Base-by-base conservation (phyloP, 2,329 filamentous ascomycete genomes). In the Colletotrichum graminicola region DNA sequence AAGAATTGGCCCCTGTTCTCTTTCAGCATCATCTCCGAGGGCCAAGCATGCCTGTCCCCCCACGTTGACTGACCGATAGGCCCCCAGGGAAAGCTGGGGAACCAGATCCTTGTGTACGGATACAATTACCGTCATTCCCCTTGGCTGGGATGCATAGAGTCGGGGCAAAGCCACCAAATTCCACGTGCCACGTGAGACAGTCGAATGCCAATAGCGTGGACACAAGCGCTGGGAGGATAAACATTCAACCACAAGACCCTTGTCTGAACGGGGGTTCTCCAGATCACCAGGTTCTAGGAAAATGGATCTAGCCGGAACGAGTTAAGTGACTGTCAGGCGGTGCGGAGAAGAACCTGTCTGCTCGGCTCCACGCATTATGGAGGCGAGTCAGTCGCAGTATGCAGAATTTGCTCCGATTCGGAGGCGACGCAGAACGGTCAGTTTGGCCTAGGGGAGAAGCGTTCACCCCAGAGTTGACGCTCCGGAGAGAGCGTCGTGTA, bases 361-460 rank as follows among this genome's bases (percentile, higher is more conserved):
- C 60, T 47, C 54, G 39, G 61, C 65, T 60, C 69, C 69, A 69
- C 69, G 62, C 29, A 39, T 41, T 63, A 68, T 72, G 69, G 65
- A 45, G 43, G n/a, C 43, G 43, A 45, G 43, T 68, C 68, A 71
- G 65, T 71, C 45, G 26, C 5, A 41, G 21, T 45, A 11, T 64
- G 69, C 65, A 72, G 69, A 72, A 47, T 72, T 56, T 72, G 69
- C 69, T 69, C 69, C 69, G 69, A 66, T 72, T 69, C 59, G 69
- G 69, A 72, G 66, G 11, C 65, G 45, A 32, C 52, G 52, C 59
- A 57, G 34, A n/a, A 32, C 69, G 56, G 55, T 45, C 60, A 45
- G 26, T 21, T 60, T 63, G 39, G 39, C 21, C 41, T n/a, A 29
- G 60, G 62, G 69, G 69, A 72, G 69, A 72, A 72, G 69, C 66